Percentiles rank a stretch among this genome's conserved stretches.
phyloP scores from a whole-genome alignment of 2,329 filamentous ascomycete genomes.

The Ascochyta koolunga region DNA sequence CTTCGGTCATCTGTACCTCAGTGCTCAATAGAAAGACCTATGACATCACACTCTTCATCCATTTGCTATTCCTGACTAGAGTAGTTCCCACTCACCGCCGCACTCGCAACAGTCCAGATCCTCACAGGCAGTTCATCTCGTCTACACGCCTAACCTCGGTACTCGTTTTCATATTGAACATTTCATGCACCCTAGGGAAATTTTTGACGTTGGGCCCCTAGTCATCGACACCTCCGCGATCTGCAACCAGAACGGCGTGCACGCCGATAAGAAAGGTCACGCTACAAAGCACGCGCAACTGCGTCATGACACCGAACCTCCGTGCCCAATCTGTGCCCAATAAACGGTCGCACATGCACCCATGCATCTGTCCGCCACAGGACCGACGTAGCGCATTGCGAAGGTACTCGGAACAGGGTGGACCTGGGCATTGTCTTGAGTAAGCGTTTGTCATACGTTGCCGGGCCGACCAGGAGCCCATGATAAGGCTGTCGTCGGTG shows the following conservation, averaged over 20 bases:
- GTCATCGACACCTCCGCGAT: background rate
- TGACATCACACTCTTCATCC: conserved; percentile 4
- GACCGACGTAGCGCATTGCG: conserved; percentile 3
- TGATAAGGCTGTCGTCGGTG: background rate
- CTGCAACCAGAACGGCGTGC: conserved; percentile 2
- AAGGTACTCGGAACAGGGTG: background rate
- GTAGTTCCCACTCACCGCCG: background rate
- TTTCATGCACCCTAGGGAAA: conserved; percentile 1
- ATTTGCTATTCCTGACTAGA: background rate
- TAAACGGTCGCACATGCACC: background rate
- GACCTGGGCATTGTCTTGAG: background rate
- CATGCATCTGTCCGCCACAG: conserved; percentile 8
- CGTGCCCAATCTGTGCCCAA: background rate
- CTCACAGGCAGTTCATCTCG: background rate
- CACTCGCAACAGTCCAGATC: background rate
- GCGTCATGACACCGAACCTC: background rate
- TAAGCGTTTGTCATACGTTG: background rate
- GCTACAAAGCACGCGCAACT: background rate
- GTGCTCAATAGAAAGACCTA: conserved; percentile 19
- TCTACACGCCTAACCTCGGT: conserved; percentile 4
- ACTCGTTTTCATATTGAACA: background rate
- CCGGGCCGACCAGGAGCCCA: background rate
- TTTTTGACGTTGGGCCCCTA: conserved; percentile 1
- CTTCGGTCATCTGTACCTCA: conserved; percentile 8
- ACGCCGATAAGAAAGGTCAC: conserved; percentile 1